Conservation (phyloP, 1,284 basidiomycete genomes). For the Sanghuangporus sanghuang region DNA sequence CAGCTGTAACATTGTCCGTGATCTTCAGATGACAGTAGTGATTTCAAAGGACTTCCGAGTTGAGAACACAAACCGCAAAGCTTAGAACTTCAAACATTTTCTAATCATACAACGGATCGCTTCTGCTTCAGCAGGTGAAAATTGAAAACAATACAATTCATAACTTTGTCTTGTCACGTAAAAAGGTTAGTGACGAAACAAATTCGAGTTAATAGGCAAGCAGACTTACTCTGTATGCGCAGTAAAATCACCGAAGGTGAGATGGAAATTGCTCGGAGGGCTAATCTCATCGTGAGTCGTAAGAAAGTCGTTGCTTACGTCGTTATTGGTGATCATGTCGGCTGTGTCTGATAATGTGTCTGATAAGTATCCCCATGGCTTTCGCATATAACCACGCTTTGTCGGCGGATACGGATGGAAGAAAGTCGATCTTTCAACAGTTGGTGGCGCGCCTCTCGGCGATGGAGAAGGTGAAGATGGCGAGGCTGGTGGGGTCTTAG, state of each 20-base stretch:
- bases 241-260: not conserved
- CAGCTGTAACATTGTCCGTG: not conserved
- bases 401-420: not conserved
- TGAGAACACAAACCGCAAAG: too few relatives aligned
- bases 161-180: not conserved
- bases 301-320: not conserved
- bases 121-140: constrained; percentile 4
- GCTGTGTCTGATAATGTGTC: not conserved
- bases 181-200: not conserved
- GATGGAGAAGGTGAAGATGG: not conserved
- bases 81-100: too few relatives aligned
- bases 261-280: not conserved
- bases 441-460: not conserved
- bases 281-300: not conserved
- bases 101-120: not conserved
- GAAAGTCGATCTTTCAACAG: not conserved
- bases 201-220: not conserved
- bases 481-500: not conserved
- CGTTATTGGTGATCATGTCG: not conserved
- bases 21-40: not conserved
- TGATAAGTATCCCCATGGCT: constrained; percentile 4
- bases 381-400: not conserved
- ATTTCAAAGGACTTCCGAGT: not conserved
- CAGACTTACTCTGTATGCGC: not conserved
- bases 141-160: constrained; percentile 1